Base-by-base conservation (phyloP, 2,329 filamentous ascomycete genomes). In the Cladosporium sp. region DNA sequence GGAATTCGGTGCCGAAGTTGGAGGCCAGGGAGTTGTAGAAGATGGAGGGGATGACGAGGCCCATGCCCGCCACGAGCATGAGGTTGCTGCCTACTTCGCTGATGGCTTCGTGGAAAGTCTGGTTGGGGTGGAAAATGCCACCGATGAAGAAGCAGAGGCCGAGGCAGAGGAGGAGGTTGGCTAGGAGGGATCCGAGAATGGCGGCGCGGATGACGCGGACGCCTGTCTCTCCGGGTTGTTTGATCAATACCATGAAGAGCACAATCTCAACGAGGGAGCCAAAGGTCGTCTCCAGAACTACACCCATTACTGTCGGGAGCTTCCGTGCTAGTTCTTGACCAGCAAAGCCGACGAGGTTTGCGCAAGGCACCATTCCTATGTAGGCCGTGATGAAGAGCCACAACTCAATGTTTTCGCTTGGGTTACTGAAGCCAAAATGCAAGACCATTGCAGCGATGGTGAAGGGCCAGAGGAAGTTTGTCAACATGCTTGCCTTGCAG, bases 121-220 rank as follows among this genome's bases (percentile, higher is more conserved):
- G 80, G 59, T 88, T 82, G 9, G 86, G 76, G 27, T 83, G 80
- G 50, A 77, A 74, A 40, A 92, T 62, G 12, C 89, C 89, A 29
- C 88, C 87, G 19, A 84, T 78, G 58, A 92, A 84, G 73, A 95
- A 95, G 67, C 88, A 93, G 45, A 86, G 64, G 0, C 89, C 89
- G n/a, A 93, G 70, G 61, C 89, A 95, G 4, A 95, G 75, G 40
- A 95, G 71, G 71, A 93, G 78, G 24, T 89, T 95, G 11, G 89
- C 88, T 27, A 95, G 69, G 37, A 95, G 85, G 0, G 86, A 91
- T 15, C 89, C 89, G 1, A 95, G 71, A 53, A 95, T 90, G 15
- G 89, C 89, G 43, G 87, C 87, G 63, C 88, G 83, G 59, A 93
- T 88, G 59, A 93, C 85, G n/a, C 55, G 52, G 7, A 65, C 54